phyloP scores from a whole-genome alignment of 768 basidiomycete genomes.

The Psilocybe tampanensis region DNA sequence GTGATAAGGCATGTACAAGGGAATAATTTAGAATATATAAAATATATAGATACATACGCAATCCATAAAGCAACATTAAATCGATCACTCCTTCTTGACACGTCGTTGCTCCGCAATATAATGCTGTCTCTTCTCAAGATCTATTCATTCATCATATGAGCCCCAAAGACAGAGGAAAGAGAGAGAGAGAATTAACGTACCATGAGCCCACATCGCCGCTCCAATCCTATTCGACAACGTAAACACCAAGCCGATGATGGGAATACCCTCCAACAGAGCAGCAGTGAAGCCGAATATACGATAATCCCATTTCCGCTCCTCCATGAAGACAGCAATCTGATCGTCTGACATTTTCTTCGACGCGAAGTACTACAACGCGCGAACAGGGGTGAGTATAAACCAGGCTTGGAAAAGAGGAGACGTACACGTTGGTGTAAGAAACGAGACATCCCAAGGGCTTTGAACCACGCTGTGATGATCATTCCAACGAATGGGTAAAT shows the following conservation, averaged over 20 bases:
- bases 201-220: constrained; percentile 94
- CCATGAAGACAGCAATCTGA: constrained; percentile 76
- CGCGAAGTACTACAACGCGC: constrained; percentile 66
- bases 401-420: constrained; percentile 3
- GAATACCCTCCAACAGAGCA: constrained; percentile 78
- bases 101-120: constrained; percentile 37
- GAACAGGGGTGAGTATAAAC: not conserved
- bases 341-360: constrained; percentile 78
- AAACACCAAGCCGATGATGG: constrained; percentile 81
- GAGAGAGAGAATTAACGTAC: constrained; percentile 34
- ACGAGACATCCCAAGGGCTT: constrained; percentile 66
- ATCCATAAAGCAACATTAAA: too few relatives aligned
- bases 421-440: constrained; percentile 70
- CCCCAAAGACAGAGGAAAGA: not conserved
- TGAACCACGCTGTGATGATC: constrained; percentile 61
- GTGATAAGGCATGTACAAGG: too few relatives aligned
- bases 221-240: constrained; percentile 87
- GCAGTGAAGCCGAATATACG: constrained; percentile 88
- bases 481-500: constrained; percentile 75
- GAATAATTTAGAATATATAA: too few relatives aligned
- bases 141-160: constrained; percentile 29
- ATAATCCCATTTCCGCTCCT: constrained; percentile 85
- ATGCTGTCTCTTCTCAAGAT: constrained; percentile 64
- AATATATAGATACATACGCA: too few relatives aligned
- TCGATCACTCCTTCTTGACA: not conserved